Evolutionary conservation across 805 yeast genomes (phyloP), one percentile per base, ranked within the genome.

Genomic region (Ogataea nakhonphanomensis): DNA sequence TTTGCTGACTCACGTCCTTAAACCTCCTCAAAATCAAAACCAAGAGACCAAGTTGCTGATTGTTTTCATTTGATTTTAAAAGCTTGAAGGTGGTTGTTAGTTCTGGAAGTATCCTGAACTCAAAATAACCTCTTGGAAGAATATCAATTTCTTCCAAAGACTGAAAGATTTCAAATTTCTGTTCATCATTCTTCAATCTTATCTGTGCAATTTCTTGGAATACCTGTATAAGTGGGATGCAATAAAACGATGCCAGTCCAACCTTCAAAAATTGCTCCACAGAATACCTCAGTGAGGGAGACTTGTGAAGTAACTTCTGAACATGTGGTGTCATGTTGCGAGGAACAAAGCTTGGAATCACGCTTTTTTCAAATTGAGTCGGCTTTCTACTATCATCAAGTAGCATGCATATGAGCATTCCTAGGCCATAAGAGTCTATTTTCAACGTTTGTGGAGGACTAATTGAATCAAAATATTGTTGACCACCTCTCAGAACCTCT

Each of bases 81-180:
- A 41, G 25, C 24, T 60, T 55, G 51, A 67, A 78, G 43, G 77
- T 74, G 2, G 58, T 56, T 7, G 71, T 64, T 10, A 90, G 63
- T 50, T 84, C 88, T 0, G 96, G 95, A n/a, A 90, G 60, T 8
- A 88, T 62, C 45, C 74, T 73, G 43, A 74, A 65, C 29, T 78
- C 80, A 26, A 86, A 55, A 58, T 79, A 65, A 50, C 85, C 69
- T 35, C 71, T 42, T 2, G 63, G 61, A 1, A 59, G 25, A 57
- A 87, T 73, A 25, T 65, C 59, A 26, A 66, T 55, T 4, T 53
- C 47, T 15, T 66, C 65, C 12, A 72, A 45, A 23, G 61, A 56
- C 42, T 64, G 69, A 51, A 67, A 72, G 21, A 69, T 59, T 51
- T 58, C 62, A 39, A 80, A 53, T 53, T 81, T 82, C 38, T 81